A percentile compares a stretch with the other conserved stretches of the same genome.
Conservation (phyloP, 441 rosid species). For the Eutrema salsugineum region DNA sequence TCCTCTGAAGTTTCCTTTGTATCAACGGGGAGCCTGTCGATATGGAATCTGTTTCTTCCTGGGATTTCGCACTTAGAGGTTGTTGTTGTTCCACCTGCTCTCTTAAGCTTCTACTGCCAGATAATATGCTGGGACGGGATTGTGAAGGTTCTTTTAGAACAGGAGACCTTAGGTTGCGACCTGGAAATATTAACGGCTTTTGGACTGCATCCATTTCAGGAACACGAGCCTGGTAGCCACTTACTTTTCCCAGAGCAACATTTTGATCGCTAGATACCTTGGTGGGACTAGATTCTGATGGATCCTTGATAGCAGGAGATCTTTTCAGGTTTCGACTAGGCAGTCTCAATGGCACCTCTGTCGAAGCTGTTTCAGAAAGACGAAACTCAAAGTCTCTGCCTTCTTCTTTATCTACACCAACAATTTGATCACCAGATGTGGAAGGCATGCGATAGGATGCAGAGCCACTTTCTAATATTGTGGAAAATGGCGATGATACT, state of each 20-base stretch:
- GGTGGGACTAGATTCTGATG: constrained; percentile 39
- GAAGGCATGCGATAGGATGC: constrained; percentile 42
- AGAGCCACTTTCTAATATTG: constrained; percentile 39
- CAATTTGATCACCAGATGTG: constrained; percentile 37
- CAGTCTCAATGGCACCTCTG: constrained; percentile 34
- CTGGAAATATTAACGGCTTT: constrained; percentile 37
- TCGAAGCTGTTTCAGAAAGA: constrained; percentile 35
- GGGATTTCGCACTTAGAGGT: constrained; percentile 34
- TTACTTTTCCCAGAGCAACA: constrained; percentile 36
- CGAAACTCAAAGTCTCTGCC: constrained; percentile 34
- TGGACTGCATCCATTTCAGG: constrained; percentile 37
- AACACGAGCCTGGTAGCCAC: constrained; percentile 31
- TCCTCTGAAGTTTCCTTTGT: constrained; percentile 70
- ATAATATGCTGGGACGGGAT: constrained; percentile 29
- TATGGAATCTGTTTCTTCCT: constrained; percentile 38
- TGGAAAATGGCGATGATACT: constrained; percentile 36
- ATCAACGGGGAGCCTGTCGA: constrained; percentile 42
- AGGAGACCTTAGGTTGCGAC: constrained; percentile 37
- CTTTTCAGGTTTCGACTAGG: constrained; percentile 40
- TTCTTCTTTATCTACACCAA: constrained; percentile 34
- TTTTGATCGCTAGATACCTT: constrained; percentile 29
- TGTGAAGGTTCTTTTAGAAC: constrained; percentile 40
- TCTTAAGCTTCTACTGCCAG: constrained; percentile 38
- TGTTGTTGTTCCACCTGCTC: constrained; percentile 41
- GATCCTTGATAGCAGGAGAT: constrained; percentile 44